Percentiles rank a stretch among this genome's conserved stretches.
phyloP scores from a whole-genome alignment of 139 green algal genomes.

The Nannochloris sp. region DNA sequence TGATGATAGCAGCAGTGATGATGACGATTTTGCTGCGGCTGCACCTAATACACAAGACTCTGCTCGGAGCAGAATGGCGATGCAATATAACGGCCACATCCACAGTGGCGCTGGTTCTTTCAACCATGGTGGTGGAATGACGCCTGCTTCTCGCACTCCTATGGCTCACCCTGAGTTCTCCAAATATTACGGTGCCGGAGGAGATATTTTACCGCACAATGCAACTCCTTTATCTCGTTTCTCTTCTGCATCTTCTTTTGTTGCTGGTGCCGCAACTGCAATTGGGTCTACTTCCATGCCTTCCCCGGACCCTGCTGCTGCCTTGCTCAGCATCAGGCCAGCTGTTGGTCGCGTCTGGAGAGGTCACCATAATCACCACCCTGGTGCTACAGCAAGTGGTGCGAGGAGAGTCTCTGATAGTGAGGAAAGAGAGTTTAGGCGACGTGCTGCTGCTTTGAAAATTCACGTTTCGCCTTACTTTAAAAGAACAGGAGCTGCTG shows the following conservation, averaged over 20 bases:
- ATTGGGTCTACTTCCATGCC: too few species aligned
- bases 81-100: not conserved
- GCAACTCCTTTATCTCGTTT: not conserved
- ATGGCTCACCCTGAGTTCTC: too few species aligned
- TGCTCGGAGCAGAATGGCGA: not conserved
- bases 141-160: too few species aligned
- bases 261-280: too few species aligned
- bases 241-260: not conserved
- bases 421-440: constrained; percentile 34
- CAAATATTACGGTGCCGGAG: too few species aligned
- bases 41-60: not conserved
- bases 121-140: too few species aligned
- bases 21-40: not conserved
- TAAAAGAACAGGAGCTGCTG: not conserved
- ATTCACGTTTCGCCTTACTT: constrained; percentile 42
- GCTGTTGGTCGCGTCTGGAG: too few species aligned
- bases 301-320: too few species aligned
- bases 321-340: not conserved
- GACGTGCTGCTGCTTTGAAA: constrained; percentile 32
- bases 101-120: not conserved
- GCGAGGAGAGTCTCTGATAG: constrained; percentile 3
- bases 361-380: too few species aligned
- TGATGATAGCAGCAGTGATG: too few species aligned
- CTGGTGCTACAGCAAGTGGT: not conserved
- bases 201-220: too few species aligned